These are phyloP conservation scores for Aspergillus piperis DNA, from an alignment of 2,329 filamentous ascomycete genomes.

Conservation along the genomic window DNA sequence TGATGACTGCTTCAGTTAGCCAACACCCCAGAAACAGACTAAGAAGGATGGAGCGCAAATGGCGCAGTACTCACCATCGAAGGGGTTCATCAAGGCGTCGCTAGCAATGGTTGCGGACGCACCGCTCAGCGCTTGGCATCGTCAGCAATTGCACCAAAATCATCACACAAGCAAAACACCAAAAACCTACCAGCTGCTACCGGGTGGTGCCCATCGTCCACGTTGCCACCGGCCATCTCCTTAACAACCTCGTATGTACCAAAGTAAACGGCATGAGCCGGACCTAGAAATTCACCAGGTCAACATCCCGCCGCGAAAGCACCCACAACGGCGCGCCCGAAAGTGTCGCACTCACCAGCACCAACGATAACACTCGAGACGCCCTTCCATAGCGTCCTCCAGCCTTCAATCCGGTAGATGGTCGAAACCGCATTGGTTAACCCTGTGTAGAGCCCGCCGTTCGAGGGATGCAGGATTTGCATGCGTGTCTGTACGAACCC, in stretches of 20 bases:
- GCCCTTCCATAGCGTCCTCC: conserved; percentile 91
- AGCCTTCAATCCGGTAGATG: conserved; percentile 85
- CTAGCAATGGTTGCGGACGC: conserved; percentile 94
- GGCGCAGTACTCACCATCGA: conserved; percentile 71
- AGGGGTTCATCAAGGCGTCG: conserved; percentile 98
- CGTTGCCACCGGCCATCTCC: conserved; percentile 91
- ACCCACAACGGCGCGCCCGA: not conserved
- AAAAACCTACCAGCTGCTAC: conserved; percentile 75
- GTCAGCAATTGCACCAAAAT: conserved; percentile 36
- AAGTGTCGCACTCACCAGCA: conserved; percentile 65
- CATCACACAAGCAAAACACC: not conserved
- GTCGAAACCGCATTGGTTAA: conserved; percentile 90
- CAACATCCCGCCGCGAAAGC: conserved; percentile 5
- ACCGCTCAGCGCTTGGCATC: conserved; percentile 74
- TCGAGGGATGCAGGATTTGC: conserved; percentile 87
- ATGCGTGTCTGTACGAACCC: conserved; percentile 74
- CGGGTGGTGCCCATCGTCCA: conserved; percentile 80
- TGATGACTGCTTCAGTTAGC: conserved; percentile 70
- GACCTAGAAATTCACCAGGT: conserved; percentile 59
- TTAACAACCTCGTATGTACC: conserved; percentile 97
- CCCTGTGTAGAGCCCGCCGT: conserved; percentile 80
- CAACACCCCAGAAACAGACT: not conserved
- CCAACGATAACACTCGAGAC: conserved; percentile 95
- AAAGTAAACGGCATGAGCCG: conserved; percentile 97
- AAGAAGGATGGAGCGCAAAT: not conserved